Evolutionary conservation across 805 yeast genomes (phyloP).

Genomic region (Candida sonorensis): DNA sequence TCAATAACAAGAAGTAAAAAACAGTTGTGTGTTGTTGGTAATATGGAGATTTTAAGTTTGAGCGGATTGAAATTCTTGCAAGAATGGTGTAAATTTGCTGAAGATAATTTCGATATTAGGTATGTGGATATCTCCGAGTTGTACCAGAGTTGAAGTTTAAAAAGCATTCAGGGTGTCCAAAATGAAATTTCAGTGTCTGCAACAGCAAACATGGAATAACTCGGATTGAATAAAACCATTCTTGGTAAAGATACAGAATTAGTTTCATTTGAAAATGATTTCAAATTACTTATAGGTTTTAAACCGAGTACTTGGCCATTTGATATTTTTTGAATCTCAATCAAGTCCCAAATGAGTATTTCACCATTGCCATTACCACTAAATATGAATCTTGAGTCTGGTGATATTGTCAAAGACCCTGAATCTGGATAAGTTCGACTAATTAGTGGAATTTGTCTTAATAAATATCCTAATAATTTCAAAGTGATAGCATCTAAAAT

Average conservation of each 20-base stretch:
- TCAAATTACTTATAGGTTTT: slow-evolving; percentile 15
- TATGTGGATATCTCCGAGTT: slow-evolving; percentile 51
- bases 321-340: background rate
- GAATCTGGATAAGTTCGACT: slow-evolving; percentile 34
- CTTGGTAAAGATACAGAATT: slow-evolving; percentile 51
- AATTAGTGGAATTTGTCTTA: slow-evolving; percentile 38
- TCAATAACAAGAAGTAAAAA: slow-evolving; percentile 88
- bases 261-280: slow-evolving; percentile 23
- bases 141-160: slow-evolving; percentile 3
- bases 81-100: slow-evolving; percentile 67
- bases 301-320: slow-evolving; percentile 3
- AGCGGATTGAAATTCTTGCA: slow-evolving; percentile 43
- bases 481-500: slow-evolving; percentile 11
- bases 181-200: slow-evolving; percentile 37
- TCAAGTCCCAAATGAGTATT: slow-evolving; percentile 46
- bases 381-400: slow-evolving; percentile 57
- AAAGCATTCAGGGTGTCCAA: slow-evolving; percentile 33
- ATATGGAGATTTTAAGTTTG: slow-evolving; percentile 59
- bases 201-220: too few species aligned
- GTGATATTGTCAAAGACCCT: slow-evolving; percentile 54
- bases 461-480: slow-evolving; percentile 26
- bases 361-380: slow-evolving; percentile 55
- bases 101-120: slow-evolving; percentile 56
- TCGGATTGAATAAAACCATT: too few species aligned
- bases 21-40: slow-evolving; percentile 82